Percentiles rank a stretch among this genome's conserved stretches.
Conservation (phyloP, 2,329 filamentous ascomycete species). For the Beauveria pseudobassiana region DNA sequence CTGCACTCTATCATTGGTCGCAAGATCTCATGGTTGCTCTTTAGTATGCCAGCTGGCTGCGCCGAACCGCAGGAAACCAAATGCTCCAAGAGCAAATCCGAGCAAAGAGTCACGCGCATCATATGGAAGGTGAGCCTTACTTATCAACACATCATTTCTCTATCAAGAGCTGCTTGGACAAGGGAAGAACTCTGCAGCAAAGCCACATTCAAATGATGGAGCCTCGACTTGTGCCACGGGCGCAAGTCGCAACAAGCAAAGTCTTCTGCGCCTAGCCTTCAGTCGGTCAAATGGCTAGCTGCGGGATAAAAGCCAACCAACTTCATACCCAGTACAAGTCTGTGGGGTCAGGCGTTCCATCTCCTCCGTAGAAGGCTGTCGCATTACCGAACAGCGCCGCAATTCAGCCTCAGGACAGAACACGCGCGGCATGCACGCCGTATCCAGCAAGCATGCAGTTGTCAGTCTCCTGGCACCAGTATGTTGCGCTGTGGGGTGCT, state of each 20-base stretch:
- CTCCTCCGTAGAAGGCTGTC: not conserved
- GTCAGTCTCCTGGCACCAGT: too few species aligned
- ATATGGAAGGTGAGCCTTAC: not conserved
- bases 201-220: not conserved
- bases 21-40: not conserved
- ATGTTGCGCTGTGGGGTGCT: not conserved
- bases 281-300: not conserved
- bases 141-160: not conserved
- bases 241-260: not conserved
- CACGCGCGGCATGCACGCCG: not conserved
- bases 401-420: conserved; percentile 1
- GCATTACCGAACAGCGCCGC: not conserved
- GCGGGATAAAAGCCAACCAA: not conserved
- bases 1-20: not conserved
- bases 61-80: not conserved
- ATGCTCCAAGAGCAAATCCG: not conserved
- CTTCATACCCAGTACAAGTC: too few species aligned
- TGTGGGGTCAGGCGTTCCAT: too few species aligned
- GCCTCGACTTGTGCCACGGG: not conserved
- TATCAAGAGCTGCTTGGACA: not conserved
- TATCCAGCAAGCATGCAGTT: too few species aligned
- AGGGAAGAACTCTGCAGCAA: not conserved
- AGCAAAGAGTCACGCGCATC: not conserved
- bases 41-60: not conserved
- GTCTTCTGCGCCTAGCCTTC: not conserved